Evolutionary conservation across 352 stramenopile species (phyloP), one percentile per base, ranked within the genome.

Genomic region (Elongisporangium undulatum): DNA sequence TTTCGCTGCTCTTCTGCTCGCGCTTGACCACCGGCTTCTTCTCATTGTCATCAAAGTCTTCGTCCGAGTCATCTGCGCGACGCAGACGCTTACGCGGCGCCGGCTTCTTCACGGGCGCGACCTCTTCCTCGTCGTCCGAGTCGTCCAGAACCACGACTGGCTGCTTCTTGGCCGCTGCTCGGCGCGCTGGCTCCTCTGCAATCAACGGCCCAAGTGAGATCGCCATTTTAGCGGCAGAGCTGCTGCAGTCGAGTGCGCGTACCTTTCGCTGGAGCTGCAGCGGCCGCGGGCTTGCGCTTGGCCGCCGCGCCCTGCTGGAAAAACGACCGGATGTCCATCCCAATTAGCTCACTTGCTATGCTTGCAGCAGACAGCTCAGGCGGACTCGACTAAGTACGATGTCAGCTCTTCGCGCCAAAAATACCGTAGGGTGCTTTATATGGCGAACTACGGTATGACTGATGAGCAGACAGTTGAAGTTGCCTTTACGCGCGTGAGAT

Each of bases 301-400:
- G 45, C 17, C 21, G 48, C 53, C 3, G 59, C 56, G n/a, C 64
- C 55, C 55, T 88, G 75, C 57, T 76, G 56, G 67, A 95, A 95
- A 60, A 95, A 95, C 59, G 80, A 83, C 55, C 86, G 84, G 62
- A 95, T 95, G 70, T 95, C 86, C 86, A 95, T 89, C 53, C 8
- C 34, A 17, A 45, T 45, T 17, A 17, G 34, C 34, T 45, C 34
- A 45, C 9, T 41, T 17, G 34, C 34, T 45, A n/a, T n/a, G n/a
- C n/a, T n/a, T n/a, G n/a, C 29, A 5, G 3, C 13, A 15, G 16
- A n/a, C 2, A n/a, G 49, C 49, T 38, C 26, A 17, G 34, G 34
- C 13, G 10, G 34, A 45, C 34, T 45, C 34, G 34, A 16, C 17
- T 45, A 45, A 45, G 34, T 45, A 45, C 34, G 34, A 45, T 45